These are phyloP conservation scores for Pichia terricola DNA, from an alignment of 1,139 yeast genomes.

Conservation along the genomic window DNA sequence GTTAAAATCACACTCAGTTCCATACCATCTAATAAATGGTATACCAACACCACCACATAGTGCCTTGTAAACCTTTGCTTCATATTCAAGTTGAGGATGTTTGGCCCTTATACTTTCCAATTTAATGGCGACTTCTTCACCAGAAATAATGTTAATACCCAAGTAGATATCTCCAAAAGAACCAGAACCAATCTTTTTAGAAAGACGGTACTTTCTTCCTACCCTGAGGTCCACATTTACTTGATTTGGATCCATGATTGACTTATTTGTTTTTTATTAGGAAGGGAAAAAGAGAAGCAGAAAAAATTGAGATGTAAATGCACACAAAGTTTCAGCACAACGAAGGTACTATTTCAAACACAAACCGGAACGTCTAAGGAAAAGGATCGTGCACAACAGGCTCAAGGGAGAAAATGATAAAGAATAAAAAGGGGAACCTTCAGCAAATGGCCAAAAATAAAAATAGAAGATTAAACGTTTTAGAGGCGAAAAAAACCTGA, in stretches of 20 bases:
- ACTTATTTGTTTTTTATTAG: too few relatives aligned
- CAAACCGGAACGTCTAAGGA: background rate
- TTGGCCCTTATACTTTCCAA: slow-evolving; percentile 83
- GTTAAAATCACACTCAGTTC: slow-evolving; percentile 92
- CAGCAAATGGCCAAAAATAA: too few relatives aligned
- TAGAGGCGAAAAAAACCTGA: background rate
- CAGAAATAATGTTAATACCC: slow-evolving; percentile 81
- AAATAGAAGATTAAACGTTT: too few relatives aligned
- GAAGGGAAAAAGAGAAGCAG: background rate
- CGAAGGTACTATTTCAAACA: background rate
- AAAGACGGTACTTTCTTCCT: slow-evolving; percentile 90
- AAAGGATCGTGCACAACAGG: background rate
- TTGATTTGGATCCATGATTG: slow-evolving; percentile 12
- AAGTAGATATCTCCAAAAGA: slow-evolving; percentile 95
- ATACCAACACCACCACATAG: slow-evolving; percentile 96
- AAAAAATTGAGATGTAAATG: background rate
- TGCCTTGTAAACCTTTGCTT: slow-evolving; percentile 90
- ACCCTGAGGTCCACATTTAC: slow-evolving; percentile 49
- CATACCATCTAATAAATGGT: slow-evolving; percentile 95
- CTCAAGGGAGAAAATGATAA: background rate
- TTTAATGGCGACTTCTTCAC: slow-evolving; percentile 96
- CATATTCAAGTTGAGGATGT: slow-evolving; percentile 95
- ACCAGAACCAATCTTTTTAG: slow-evolving; percentile 94
- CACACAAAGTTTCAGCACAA: too few relatives aligned
- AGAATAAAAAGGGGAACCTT: background rate